Evolutionary conservation across 2,329 filamentous ascomycete genomes (phyloP), one percentile per base, ranked within the genome.

Genomic region (Paecilomyces sp.): DNA sequence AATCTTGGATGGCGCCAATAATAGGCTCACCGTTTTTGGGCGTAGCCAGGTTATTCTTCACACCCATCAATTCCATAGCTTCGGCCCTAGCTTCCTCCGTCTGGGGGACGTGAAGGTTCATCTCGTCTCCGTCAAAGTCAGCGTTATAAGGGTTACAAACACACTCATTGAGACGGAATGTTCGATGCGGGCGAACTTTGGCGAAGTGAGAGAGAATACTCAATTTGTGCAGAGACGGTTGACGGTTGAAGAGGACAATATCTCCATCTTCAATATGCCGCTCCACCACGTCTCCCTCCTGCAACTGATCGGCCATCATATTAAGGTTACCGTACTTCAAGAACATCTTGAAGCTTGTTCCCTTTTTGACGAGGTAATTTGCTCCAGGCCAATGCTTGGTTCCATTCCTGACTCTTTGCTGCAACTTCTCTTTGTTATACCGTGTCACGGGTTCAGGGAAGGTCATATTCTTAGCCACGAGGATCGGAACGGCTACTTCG

Each of bases 1-100:
- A 99, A 81, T 99, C 94, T 70, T 99, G 94, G 31, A 96, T 99
- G n/a, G 94, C 93, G 18, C 92, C 92, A 77, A 99, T 97, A 68
- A 99, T 96, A 1, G 94, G 94, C 67, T 96, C 93, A 71, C 94
- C 94, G 77, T 97, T 97, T 76, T 97, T 97, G 0, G 94, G 94
- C 0, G 94, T 99, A 3, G 89, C 89, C 60, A 99, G 77, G 72
- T 99, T 99, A 80, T 97, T 87, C 77, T 97, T 96, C 59, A 99
- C 92, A 51, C 94, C 94, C 94, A 99, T 99, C 55, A 99, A 79
- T 66, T 93, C 92, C 68, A 95, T 95, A 0, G 94, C 94, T 76
- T 99, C 94, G 2, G 93, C 91, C 60, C 94, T 85, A 11, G 94
- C 93, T 76, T 99, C 94, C 77, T 99, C 94, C 0, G 94, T 97